Percentiles rank a stretch among this genome's conserved stretches.
Evolutionary conservation across 2,329 filamentous ascomycete species (phyloP).

Genomic region (Dothideomycetes sp.): DNA sequence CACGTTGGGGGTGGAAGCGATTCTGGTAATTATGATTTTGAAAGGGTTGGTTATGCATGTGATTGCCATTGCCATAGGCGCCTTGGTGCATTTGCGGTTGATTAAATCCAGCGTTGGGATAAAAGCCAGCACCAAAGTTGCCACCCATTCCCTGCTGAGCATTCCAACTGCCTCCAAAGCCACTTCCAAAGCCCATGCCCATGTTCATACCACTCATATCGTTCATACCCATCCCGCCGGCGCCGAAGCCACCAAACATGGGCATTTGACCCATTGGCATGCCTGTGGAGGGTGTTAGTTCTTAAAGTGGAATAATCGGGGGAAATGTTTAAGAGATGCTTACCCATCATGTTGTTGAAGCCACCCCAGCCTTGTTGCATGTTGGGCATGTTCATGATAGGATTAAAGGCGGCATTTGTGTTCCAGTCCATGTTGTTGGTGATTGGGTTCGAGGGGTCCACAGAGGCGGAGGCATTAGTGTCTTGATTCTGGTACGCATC

Average conservation of each 20-base stretch:
- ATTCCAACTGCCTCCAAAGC: slow-evolving; percentile 54
- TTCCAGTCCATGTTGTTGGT: slow-evolving; percentile 48
- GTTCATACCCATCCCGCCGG: slow-evolving; percentile 70
- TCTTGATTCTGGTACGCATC: slow-evolving; percentile 2
- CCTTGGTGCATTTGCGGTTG: slow-evolving; percentile 33
- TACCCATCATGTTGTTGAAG: slow-evolving; percentile 88
- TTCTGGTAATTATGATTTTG: slow-evolving; percentile 53
- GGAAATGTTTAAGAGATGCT: slow-evolving; percentile 24
- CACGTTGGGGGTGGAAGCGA: slow-evolving; percentile 65
- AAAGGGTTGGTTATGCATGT: slow-evolving; percentile 39
- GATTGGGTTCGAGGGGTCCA: slow-evolving; percentile 26
- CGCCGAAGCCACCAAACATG: slow-evolving; percentile 67
- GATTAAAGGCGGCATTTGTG: slow-evolving; percentile 51
- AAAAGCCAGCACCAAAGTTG: slow-evolving; percentile 61
- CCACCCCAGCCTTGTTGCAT: slow-evolving; percentile 46
- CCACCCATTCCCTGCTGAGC: slow-evolving; percentile 59
- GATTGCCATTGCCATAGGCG: slow-evolving; percentile 23
- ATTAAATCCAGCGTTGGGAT: slow-evolving; percentile 42
- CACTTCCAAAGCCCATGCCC: slow-evolving; percentile 56
- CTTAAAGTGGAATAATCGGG: background rate
- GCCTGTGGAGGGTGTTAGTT: slow-evolving; percentile 33
- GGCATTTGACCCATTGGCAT: slow-evolving; percentile 77
- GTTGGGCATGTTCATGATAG: slow-evolving; percentile 57
- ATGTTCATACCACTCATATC: slow-evolving; percentile 50
- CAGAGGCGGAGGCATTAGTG: slow-evolving; percentile 30